Base-by-base conservation (phyloP, 1,284 basidiomycete genomes). In the Cryptococcus jaspeensis region DNA sequence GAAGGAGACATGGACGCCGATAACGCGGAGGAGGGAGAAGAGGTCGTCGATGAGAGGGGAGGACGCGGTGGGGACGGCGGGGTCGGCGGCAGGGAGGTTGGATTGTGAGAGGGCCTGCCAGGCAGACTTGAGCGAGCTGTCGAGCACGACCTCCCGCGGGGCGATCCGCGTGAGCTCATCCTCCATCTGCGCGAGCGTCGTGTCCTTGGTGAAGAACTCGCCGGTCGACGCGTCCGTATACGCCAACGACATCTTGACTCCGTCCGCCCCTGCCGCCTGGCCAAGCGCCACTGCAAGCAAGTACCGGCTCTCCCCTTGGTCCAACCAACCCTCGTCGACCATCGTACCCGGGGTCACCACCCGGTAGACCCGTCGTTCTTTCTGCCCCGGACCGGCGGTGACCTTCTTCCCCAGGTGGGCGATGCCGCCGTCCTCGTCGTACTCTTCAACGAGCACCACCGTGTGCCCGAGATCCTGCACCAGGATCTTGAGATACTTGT, bases 181-280 rank as follows among this genome's bases (percentile, higher is more conserved):
- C 58, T 85, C 84, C 20, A 97, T 77, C 45, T 77, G 79, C 11
- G 84, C 83, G 2, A 81, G 57, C 2, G 80, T 78, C 1, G 84
- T 81, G 4, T 76, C 73, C 65, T 89, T 89, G 1, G 88, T 87
- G 74, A 89, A 93, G 75, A 94, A 92, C 69, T 94, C 90, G 59
- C 93, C 92, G 0, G 93, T 96, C 5, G 92, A 93, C n/a, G 94
- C 84, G 71, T 97, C 94, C 28, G 91, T 91, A 87, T 92, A 96
- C 2, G 92, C 91, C 35, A 96, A 78, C 3, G 88, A 89, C 12
- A 73, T 15, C 5, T 50, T 39, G n/a, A 20, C 32, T 35, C 12
- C 44, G 36, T 8, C 28, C 5, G 45, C 15, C 5, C n/a, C 20
- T 11, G 59, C 40, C 35, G 44, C 52, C 22, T 37, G 25, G 11